Evolutionary conservation across 805 yeast species (phyloP).

Genomic region (Lipomyces sp.): DNA sequence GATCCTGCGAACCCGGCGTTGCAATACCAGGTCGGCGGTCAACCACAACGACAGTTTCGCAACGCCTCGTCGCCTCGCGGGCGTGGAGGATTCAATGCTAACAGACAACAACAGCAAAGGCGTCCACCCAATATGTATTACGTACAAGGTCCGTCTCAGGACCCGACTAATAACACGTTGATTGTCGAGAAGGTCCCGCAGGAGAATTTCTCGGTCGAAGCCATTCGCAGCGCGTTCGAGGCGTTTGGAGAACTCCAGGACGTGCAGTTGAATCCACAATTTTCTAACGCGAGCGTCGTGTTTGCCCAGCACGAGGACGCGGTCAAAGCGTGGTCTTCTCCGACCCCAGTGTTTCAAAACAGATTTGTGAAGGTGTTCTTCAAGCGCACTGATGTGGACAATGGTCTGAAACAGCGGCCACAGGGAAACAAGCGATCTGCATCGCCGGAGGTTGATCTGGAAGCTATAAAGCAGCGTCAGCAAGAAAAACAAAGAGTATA

Average conservation of each 20-base stretch:
- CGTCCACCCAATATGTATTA: constrained; percentile 3
- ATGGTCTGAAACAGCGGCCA: neutral
- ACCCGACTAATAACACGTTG: constrained; percentile 35
- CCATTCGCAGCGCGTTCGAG: constrained; percentile 40
- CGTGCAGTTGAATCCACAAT: constrained; percentile 34
- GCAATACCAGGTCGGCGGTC: neutral
- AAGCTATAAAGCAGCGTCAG: constrained; percentile 41
- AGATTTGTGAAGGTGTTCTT: constrained; percentile 50
- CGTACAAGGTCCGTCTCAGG: constrained; percentile 16
- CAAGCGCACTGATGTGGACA: constrained; percentile 33
- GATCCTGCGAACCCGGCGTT: neutral
- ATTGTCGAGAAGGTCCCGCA: constrained; percentile 46
- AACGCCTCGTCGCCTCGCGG: constrained; percentile 13
- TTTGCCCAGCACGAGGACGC: constrained; percentile 43
- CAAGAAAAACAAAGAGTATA: constrained; percentile 43
- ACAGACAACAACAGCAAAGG: neutral
- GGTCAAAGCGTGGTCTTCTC: constrained; percentile 44
- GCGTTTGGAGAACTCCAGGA: constrained; percentile 42
- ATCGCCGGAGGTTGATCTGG: constrained; percentile 39
- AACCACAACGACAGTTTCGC: constrained; percentile 1
- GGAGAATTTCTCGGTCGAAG: constrained; percentile 41
- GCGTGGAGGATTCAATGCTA: constrained; percentile 7
- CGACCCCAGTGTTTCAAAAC: constrained; percentile 48
- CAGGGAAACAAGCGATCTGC: constrained; percentile 9
- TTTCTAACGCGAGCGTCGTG: constrained; percentile 41